These are phyloP conservation scores for Ogataea dorogensis DNA, from an alignment of 805 yeast genomes.

Conservation along the genomic window DNA sequence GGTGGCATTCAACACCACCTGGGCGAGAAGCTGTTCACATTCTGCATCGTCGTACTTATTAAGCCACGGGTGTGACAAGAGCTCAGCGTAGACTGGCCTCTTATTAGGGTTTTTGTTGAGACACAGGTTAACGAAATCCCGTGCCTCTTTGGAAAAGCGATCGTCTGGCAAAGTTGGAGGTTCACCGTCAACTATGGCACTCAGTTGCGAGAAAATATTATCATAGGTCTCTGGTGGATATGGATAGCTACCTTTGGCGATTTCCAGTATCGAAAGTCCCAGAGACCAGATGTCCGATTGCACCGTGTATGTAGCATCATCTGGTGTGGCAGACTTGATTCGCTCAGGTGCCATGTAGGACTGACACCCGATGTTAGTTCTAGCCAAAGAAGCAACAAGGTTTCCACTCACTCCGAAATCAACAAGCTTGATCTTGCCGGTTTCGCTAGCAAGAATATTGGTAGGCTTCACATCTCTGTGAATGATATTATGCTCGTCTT, in stretches of 20 bases:
- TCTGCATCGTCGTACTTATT: slow-evolving; percentile 42
- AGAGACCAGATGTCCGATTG: slow-evolving; percentile 96
- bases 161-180: slow-evolving; percentile 74
- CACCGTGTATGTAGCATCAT: slow-evolving; percentile 79
- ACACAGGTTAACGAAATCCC: slow-evolving; percentile 73
- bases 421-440: slow-evolving; percentile 87
- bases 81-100: slow-evolving; percentile 76
- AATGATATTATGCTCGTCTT: slow-evolving; percentile 87
- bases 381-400: slow-evolving; percentile 89
- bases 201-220: slow-evolving; percentile 86
- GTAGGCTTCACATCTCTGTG: slow-evolving; percentile 98
- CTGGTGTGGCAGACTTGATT: slow-evolving; percentile 71
- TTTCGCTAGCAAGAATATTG: slow-evolving; percentile 71
- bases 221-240: slow-evolving; percentile 92
- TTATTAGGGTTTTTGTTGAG: slow-evolving; percentile 75
- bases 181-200: slow-evolving; percentile 95
- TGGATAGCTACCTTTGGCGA: slow-evolving; percentile 91
- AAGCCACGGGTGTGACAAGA: slow-evolving; percentile 85
- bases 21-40: slow-evolving; percentile 28
- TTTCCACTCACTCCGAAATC: slow-evolving; percentile 97
- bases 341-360: slow-evolving; percentile 99
- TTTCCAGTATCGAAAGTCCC: slow-evolving; percentile 82
- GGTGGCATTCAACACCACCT: slow-evolving; percentile 36
- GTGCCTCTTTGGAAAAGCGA: slow-evolving; percentile 71
- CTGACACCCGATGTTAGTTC: slow-evolving; percentile 96